These are phyloP conservation scores for Solanum bukasovii DNA, from an alignment of 257 asterid genomes.

Conservation along the genomic window DNA sequence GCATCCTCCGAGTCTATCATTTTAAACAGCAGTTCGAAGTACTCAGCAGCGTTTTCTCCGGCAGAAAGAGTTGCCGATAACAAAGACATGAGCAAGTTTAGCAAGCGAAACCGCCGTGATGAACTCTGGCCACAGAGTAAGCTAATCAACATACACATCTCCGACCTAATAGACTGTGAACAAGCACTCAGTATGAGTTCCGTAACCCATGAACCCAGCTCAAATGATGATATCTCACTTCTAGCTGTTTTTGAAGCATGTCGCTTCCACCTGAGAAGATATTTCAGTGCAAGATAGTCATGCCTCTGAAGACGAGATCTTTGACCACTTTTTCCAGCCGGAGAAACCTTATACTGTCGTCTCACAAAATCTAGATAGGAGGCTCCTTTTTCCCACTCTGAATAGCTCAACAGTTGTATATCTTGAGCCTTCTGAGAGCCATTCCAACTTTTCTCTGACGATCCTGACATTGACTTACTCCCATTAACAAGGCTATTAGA, in stretches of 20 bases:
- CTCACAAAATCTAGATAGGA: constrained; percentile 98
- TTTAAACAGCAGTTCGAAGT: constrained; percentile 84
- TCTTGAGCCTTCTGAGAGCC: constrained; percentile 74
- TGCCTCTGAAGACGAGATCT: constrained; percentile 73
- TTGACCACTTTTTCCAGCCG: constrained; percentile 58
- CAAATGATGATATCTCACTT: constrained; percentile 70
- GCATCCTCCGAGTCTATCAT: constrained; percentile 96
- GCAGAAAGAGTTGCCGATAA: constrained; percentile 86
- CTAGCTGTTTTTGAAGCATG: constrained; percentile 51
- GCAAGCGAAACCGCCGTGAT: constrained; percentile 69
- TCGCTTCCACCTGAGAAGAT: constrained; percentile 94
- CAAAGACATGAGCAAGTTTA: constrained; percentile 82
- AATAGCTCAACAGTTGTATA: constrained; percentile 74
- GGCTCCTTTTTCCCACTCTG: constrained; percentile 98
- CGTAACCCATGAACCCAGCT: constrained; percentile 98
- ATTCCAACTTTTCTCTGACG: constrained; percentile 66
- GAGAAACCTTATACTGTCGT: constrained; percentile 90
- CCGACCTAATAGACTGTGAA: constrained; percentile 94
- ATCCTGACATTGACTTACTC: constrained; percentile 40
- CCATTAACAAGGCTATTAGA: constrained; percentile 40
- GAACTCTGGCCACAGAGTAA: constrained; percentile 94
- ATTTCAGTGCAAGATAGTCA: constrained; percentile 83
- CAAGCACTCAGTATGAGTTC: constrained; percentile 98
- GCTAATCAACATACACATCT: constrained; percentile 92
- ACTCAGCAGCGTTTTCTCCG: constrained; percentile 97